These are phyloP conservation scores for Plasmodium berghei DNA, from an alignment of 169 alveolate genomes.

Conservation along the genomic window DNA sequence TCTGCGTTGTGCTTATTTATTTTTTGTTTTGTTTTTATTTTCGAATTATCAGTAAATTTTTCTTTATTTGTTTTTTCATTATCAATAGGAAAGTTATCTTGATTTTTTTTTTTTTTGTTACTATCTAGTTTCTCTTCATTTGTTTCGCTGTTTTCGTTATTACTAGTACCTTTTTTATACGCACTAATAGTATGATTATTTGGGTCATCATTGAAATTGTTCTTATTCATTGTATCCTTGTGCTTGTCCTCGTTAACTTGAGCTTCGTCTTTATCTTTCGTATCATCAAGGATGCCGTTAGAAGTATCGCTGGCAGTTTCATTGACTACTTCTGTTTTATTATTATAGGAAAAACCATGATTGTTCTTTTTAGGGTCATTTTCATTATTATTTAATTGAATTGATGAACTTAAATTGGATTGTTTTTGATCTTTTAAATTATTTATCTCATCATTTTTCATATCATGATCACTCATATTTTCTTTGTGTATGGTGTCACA, in stretches of 20 bases:
- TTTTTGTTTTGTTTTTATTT: conserved; percentile 41
- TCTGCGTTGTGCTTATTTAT: conserved; percentile 34
- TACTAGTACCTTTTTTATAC: background rate
- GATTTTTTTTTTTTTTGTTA: background rate
- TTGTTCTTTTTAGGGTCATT: background rate
- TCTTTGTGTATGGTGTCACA: conserved; percentile 1
- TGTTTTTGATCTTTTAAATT: background rate
- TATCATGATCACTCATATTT: background rate
- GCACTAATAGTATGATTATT: background rate
- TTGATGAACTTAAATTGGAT: background rate
- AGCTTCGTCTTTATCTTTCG: background rate
- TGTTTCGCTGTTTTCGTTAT: conserved; percentile 1
- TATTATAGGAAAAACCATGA: background rate
- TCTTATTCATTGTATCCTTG: background rate
- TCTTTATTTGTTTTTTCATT: conserved; percentile 22
- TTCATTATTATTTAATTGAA: background rate
- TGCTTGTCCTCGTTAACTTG: background rate
- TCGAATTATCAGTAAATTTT: conserved; percentile 3
- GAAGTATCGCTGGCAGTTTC: background rate
- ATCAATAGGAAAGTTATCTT: background rate
- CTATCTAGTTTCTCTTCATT: background rate
- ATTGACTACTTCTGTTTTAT: background rate
- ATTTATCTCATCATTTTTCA: background rate
- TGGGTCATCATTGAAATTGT: background rate
- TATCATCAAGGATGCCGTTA: background rate